Evolutionary conservation across 768 basidiomycete species (phyloP).

Genomic region (Suillus placidus): DNA sequence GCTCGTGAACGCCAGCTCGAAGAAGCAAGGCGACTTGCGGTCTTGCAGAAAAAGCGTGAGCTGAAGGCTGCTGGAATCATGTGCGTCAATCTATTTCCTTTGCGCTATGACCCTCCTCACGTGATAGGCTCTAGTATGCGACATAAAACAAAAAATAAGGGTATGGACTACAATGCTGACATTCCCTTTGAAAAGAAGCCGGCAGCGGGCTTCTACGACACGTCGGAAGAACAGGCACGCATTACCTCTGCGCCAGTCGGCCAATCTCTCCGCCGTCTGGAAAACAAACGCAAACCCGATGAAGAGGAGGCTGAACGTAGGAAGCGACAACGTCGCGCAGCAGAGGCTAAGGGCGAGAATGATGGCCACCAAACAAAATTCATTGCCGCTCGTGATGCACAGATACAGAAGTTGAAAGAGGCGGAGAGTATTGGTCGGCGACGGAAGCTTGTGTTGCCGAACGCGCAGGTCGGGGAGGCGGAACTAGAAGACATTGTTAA

Average conservation of each 20-base stretch:
- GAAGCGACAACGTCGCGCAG: constrained; percentile 79
- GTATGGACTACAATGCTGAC: constrained; percentile 99
- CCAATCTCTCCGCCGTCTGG: constrained; percentile 86
- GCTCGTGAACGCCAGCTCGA: constrained; percentile 96
- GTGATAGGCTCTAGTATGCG: constrained; percentile 63
- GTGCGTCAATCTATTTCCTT: constrained; percentile 44
- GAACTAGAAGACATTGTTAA: constrained; percentile 99
- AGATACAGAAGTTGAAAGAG: constrained; percentile 97
- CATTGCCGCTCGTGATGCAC: constrained; percentile 93
- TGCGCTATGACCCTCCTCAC: constrained; percentile 11
- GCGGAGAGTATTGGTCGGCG: constrained; percentile 93
- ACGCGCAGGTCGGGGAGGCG: constrained; percentile 90
- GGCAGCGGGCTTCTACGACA: constrained; percentile 96
- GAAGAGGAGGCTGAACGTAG: constrained; percentile 92
- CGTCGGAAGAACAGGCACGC: constrained; percentile 89
- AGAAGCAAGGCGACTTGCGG: constrained; percentile 91
- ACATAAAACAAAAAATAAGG: constrained; percentile 92
- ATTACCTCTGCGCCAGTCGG: constrained; percentile 88
- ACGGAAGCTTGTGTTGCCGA: constrained; percentile 80
- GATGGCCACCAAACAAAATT: constrained; percentile 86
- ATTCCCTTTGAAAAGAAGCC: constrained; percentile 99
- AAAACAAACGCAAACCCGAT: constrained; percentile 94
- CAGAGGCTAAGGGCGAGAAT: constrained; percentile 60
- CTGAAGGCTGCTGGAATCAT: constrained; percentile 98
- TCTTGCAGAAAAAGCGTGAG: constrained; percentile 96